A percentile compares a stretch with the other conserved stretches of the same genome.
Conservation (phyloP, 1,284 basidiomycete genomes). For the Cryptococcus maquisensis region DNA sequence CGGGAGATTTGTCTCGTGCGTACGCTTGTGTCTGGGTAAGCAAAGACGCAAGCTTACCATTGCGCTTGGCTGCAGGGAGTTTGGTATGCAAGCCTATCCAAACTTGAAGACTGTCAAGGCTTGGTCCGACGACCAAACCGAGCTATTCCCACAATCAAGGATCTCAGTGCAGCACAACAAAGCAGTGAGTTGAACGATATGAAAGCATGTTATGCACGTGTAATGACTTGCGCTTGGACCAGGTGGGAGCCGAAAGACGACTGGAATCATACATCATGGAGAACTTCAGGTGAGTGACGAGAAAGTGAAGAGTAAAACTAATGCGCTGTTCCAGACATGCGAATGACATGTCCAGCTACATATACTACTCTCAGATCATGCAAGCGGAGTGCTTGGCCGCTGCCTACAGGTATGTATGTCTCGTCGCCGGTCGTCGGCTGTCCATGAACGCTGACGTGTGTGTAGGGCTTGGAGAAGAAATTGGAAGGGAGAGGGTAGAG, state of each 20-base stretch:
- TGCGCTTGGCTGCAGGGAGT: slow-evolving; percentile 27
- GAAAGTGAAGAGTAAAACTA: neutral
- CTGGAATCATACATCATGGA: slow-evolving; percentile 85
- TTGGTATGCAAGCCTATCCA: slow-evolving; percentile 61
- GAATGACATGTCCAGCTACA: slow-evolving; percentile 79
- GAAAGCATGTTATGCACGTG: neutral
- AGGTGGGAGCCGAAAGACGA: slow-evolving; percentile 73
- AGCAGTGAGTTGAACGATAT: slow-evolving; percentile 49
- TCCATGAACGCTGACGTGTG: neutral
- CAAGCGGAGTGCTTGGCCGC: slow-evolving; percentile 71
- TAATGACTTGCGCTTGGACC: neutral
- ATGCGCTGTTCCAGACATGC: slow-evolving; percentile 52
- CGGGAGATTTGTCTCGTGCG: slow-evolving; percentile 80
- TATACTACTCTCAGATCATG: slow-evolving; percentile 78
- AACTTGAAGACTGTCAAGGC: slow-evolving; percentile 76
- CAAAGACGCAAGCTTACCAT: neutral
- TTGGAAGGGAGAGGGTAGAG: slow-evolving; percentile 65
- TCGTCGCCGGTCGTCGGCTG: neutral
- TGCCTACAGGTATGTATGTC: slow-evolving; percentile 55
- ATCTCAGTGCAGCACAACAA: slow-evolving; percentile 80
- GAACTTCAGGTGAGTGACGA: slow-evolving; percentile 55
- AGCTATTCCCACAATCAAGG: slow-evolving; percentile 82
- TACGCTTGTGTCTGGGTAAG: slow-evolving; percentile 1
- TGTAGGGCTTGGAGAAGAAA: slow-evolving; percentile 60
- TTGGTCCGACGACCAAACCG: slow-evolving; percentile 63